Evolutionary conservation across 176 grass and related monocot species (phyloP), one percentile per base, ranked within the genome.

Genomic region (Hsuehochloa calcarea): DNA sequence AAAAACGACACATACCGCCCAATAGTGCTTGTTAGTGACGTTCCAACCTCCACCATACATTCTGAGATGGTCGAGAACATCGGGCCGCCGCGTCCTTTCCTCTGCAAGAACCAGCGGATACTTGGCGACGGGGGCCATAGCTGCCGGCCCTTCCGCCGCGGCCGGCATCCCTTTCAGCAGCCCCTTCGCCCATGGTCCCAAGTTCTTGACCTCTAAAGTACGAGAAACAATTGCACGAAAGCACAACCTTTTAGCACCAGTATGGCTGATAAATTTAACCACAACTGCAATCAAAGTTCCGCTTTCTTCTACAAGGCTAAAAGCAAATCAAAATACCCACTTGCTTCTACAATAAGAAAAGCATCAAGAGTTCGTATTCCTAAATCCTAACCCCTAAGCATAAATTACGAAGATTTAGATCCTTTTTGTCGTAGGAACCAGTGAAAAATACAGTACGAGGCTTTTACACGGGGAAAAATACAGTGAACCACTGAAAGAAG

Each of bases 1-100:
- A 66, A 79, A 68, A 79, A 50, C 0, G 22, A 74, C 38, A 89
- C 89, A 71, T 90, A 98, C 96, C 88, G 93, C 89, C 96, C 96
- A 98, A 58, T 98, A 98, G 84, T 95, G 93, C 63, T 95, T 87
- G 74, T 88, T 90, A n/a, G 91, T 92, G 85, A 95, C 85, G 50
- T 98, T 86, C 96, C 96, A 98, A 22, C 93, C 96, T 40, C 91
- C 91, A 65, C 47, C 45, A 84, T 98, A 98, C 82, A 95, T 31
- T 78, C 46, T 94, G 59, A 98, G 89, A 79, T 86, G 89, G 16
- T 75, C 22, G 41, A 98, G 89, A n/a, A 95, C 13, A 59, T 98
- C 93, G 0, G 93, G 96, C 83, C 96, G 82, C 80, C 72, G 81
- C 50, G 93, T 98, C 71, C 96, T 89, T 27, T 95, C 83, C 83